Percentiles rank a stretch among this genome's conserved stretches.
These are phyloP conservation scores for Ceratobasidium sp. DNA, from an alignment of 1,284 basidiomycete species.

Conservation along the genomic window DNA sequence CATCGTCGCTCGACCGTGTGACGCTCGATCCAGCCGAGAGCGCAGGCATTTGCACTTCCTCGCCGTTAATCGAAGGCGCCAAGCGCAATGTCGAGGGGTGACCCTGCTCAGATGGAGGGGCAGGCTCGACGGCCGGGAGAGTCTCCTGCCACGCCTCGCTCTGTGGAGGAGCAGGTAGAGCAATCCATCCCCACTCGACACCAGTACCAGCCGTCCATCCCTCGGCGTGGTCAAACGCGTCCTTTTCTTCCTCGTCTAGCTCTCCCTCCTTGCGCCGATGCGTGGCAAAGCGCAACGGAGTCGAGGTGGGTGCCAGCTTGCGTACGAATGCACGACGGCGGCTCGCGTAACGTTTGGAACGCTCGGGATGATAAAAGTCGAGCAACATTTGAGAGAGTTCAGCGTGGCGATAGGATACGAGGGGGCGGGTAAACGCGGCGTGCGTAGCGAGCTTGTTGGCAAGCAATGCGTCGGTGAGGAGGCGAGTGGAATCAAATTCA, in stretches of 20 bases:
- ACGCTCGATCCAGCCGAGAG: background rate
- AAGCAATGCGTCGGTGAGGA: conserved; percentile 45
- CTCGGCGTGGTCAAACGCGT: conserved; percentile 49
- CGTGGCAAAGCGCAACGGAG: conserved; percentile 50
- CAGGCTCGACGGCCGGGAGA: background rate
- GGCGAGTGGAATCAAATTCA: background rate
- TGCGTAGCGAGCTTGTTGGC: conserved; percentile 47
- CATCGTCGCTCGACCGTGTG: background rate
- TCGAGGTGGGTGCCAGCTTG: conserved; percentile 50
- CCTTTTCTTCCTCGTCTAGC: conserved; percentile 49
- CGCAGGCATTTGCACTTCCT: background rate
- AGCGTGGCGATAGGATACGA: conserved; percentile 50
- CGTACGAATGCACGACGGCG: conserved; percentile 54
- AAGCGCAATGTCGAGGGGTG: no score
- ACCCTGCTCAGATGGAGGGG: background rate
- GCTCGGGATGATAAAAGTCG: conserved; percentile 53
- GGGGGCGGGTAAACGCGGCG: conserved; percentile 44
- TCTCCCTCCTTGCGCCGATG: conserved; percentile 45
- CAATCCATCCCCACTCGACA: conserved; percentile 50
- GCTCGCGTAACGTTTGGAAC: conserved; percentile 51
- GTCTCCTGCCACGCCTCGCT: background rate
- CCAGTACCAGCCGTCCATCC: conserved; percentile 46
- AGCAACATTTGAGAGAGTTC: conserved; percentile 55
- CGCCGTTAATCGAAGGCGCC: background rate
- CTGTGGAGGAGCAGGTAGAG: conserved; percentile 35